Percentiles rank a stretch among this genome's conserved stretches.
Evolutionary conservation across 495 filamentous ascomycete species (phyloP).

Genomic region (Penicillium pulvis): DNA sequence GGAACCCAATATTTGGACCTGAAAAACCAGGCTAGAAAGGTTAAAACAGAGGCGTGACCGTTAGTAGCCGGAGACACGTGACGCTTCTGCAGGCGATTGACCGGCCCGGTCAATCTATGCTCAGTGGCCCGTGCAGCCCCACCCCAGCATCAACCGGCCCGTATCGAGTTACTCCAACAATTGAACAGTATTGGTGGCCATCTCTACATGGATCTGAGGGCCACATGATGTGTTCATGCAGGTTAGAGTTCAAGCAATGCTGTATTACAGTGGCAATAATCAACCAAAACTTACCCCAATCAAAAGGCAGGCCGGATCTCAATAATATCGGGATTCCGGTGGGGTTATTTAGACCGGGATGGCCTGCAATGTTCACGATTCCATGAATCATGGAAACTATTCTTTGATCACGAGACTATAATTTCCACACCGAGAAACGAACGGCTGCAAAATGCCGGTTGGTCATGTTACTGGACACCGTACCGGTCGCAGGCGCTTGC

Average conservation of each 20-base stretch:
- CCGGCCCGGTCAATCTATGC: constrained; percentile 6
- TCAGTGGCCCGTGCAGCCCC: constrained; percentile 6
- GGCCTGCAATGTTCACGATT: background rate
- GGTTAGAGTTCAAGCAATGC: background rate
- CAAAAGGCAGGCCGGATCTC: background rate
- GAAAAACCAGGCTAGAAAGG: background rate
- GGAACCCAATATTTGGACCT: background rate
- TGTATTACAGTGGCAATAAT: background rate
- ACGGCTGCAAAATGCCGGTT: constrained; percentile 9
- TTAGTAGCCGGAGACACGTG: background rate
- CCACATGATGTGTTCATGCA: constrained; percentile 10
- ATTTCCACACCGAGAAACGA: background rate
- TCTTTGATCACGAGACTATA: background rate
- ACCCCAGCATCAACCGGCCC: constrained; percentile 5
- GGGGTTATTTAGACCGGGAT: constrained; percentile 12
- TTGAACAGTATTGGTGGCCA: background rate
- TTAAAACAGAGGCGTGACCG: background rate
- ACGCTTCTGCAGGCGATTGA: background rate
- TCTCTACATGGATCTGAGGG: background rate
- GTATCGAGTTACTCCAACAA: background rate
- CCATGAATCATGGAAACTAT: constrained; percentile 15
- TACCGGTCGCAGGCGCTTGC: constrained; percentile 30
- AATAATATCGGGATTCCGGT: constrained; percentile 10
- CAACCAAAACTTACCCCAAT: background rate
- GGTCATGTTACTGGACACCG: constrained; percentile 14